A percentile compares a stretch with the other conserved stretches of the same genome.
Conservation (phyloP, 305 asterid species). For the Fraxinus nigra region DNA sequence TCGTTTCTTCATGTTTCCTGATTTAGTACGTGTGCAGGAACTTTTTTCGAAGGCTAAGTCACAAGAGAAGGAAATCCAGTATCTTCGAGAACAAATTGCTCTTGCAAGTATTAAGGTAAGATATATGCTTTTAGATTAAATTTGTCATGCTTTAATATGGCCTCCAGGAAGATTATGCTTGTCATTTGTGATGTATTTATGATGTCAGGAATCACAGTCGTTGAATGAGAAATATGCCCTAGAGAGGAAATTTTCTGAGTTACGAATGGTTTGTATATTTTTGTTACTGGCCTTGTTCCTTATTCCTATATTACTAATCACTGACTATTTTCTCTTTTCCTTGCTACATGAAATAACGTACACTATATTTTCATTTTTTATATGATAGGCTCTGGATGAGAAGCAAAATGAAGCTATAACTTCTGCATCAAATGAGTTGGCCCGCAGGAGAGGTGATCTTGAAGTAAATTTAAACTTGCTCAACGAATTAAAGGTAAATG, state of each 20-base stretch:
- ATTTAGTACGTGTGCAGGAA: conserved; percentile 41
- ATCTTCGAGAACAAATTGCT: conserved; percentile 79
- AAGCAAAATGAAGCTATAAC: conserved; percentile 83
- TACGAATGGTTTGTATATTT: conserved; percentile 69
- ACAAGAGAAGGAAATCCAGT: conserved; percentile 68
- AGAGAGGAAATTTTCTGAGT: conserved; percentile 80
- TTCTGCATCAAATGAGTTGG: conserved; percentile 83
- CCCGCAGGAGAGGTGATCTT: conserved; percentile 84
- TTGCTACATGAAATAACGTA: conserved; percentile 15
- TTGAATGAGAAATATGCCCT: conserved; percentile 77
- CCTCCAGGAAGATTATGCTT: conserved; percentile 21
- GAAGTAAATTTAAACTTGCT: conserved; percentile 87
- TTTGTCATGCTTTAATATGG: background rate
- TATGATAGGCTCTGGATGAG: conserved; percentile 83
- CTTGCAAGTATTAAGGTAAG: conserved; percentile 80
- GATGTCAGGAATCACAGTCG: conserved; percentile 71
- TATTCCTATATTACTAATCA: conserved; percentile 11
- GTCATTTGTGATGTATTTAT: conserved; percentile 28
- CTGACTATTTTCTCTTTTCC: background rate
- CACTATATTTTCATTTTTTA: conserved; percentile 14
- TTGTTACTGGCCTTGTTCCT: conserved; percentile 19
- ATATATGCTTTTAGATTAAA: conserved; percentile 15
- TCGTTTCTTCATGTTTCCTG: conserved; percentile 16
- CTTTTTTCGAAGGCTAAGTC: conserved; percentile 61
- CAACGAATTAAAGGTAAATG: conserved; percentile 77